Base-by-base conservation (phyloP, 73 alveolate species). In the Stentor roeselii region DNA sequence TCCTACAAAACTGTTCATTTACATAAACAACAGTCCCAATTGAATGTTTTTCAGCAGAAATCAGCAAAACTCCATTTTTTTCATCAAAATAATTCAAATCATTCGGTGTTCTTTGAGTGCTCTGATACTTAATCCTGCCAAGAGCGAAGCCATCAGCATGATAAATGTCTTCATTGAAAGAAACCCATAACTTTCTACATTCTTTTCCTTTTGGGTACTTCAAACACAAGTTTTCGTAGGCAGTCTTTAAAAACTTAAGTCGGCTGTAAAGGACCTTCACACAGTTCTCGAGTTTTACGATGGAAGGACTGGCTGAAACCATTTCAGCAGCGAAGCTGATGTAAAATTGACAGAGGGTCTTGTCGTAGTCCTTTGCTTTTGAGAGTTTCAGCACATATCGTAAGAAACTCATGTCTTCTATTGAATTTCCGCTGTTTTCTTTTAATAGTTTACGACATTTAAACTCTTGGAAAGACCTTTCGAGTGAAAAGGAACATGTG, bases 11-110 rank as follows among this genome's bases (percentile, higher is more conserved):
- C 34, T 67, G n/a, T 30, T 67, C 80, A 32, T 67, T 67, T 27
- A 2, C 80, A 67, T 67, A 67, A 0, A 32, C 14, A 30, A 67
- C 34, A 27, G 80, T 32, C 14, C 80, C 80, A 1, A 67, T 21
- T 30, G 37, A 30, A 21, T 21, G 42, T 30, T n/a, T 34, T 32
- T 67, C 80, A 27, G 50, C 80, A 21, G 80, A 67, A 67, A 67
- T 40, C 41, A 67, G 41, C 41, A 67, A 21, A 67, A 67, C 34
- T n/a, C 80, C 80, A 67, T 67, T 67, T 36, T 21, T 34, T 67
- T 67, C 80, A 2, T 67, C 37, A 32, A 67, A 67, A 1, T 67
- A 21, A 32, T 21, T 21, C 37, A 67, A 2, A 0, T n/a, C 41
- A 21, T 67, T 32, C 27, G n/a, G 14, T 34, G 11, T 34, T 67